Base-by-base conservation (phyloP, 495 filamentous ascomycete genomes). In the Neurospora sp. region DNA sequence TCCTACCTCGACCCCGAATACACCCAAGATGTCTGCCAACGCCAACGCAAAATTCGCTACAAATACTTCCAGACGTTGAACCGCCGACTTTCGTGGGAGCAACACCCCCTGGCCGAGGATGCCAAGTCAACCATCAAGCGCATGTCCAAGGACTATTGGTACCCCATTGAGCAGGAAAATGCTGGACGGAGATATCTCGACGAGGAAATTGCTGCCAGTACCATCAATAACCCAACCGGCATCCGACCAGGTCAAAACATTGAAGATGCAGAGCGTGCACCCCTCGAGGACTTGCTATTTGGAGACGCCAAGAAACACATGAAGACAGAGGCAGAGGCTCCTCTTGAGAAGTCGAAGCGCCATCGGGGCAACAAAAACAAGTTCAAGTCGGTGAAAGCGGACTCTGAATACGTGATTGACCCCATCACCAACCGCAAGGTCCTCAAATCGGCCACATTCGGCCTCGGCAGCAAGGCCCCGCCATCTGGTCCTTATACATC, bases 371-470 rank as follows among this genome's bases (percentile, higher is more conserved):
- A 48, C 54, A 40, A 21, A 5, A 36, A 39, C 34, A 17, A 13
- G 5, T 21, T 1, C 4, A 36, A 59, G 28, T 24, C 39, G 17
- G 1, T 8, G 7, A n/a, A 71, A 7, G 24, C 59, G 21, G 71
- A 73, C 6, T 48, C 74, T 1, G 86, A 85, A 5, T 89, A 85
- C 69, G 76, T 83, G 21, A 88, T 89, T 69, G 88, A 90, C 76
- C 88, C 88, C n/a, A 89, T 90, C 72, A 88, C 88, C 24, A 89
- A 88, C 75, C 85, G 87, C n/a, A 89, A 85, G 77, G 83, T 90
- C 5, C 76, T 74, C 70, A 84, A 79, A 71, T 71, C 75, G 2
- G 4, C 39, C 0, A 21, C 21, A 1, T 66, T 43, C 7, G 74
- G 71, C 17, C 73, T 75, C 15, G 77, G 84, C 4, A 76, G 79